phyloP scores from a whole-genome alignment of 441 rosid genomes.

The Daphne laureola region DNA sequence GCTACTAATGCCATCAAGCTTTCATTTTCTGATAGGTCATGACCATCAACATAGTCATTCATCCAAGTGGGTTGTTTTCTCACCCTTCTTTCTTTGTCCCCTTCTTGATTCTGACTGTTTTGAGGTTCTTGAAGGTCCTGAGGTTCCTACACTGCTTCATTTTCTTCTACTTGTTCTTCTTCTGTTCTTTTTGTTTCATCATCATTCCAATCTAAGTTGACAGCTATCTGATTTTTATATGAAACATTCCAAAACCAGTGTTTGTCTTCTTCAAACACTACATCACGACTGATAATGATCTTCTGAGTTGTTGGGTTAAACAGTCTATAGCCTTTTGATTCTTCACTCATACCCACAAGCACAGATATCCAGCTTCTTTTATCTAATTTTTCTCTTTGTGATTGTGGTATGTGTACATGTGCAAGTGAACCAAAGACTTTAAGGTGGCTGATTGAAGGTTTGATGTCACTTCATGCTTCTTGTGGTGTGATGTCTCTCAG shows the following conservation, averaged over 20 bases:
- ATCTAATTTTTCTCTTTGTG: background rate
- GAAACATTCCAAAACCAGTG: background rate
- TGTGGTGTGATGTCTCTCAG: background rate
- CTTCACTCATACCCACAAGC: background rate
- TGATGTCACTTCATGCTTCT: background rate
- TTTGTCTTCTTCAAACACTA: background rate
- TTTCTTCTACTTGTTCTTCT: no score
- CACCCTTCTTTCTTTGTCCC: no score
- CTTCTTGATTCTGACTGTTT: no score
- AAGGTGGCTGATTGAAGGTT: constrained; percentile 5
- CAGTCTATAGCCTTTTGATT: background rate
- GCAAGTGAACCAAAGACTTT: background rate
- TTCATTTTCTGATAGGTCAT: no score
- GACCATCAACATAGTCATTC: no score
- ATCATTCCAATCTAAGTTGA: background rate
- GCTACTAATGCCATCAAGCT: no score
- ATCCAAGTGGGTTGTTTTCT: no score
- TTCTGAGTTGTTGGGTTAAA: background rate
- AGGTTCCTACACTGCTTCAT: no score
- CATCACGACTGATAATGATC: background rate
- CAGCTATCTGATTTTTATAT: background rate
- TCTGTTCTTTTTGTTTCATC: no score
- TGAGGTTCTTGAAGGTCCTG: no score
- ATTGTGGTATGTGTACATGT: no score
- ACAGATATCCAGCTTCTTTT: background rate